These are phyloP conservation scores for Tricholoma sp. DNA, from an alignment of 768 basidiomycete species.

Conservation along the genomic window DNA sequence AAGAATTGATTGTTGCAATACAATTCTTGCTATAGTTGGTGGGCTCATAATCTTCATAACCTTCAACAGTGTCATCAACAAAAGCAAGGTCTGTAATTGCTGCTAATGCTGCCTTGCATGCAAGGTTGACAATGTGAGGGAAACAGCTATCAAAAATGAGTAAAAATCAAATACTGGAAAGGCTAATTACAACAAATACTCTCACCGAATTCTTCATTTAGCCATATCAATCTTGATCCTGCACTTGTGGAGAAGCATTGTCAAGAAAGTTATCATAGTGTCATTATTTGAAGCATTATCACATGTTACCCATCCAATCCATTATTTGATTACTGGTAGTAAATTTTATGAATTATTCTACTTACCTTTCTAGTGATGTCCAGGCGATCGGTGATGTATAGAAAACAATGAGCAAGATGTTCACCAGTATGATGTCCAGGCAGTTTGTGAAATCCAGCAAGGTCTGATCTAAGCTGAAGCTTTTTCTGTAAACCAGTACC, in stretches of 20 bases:
- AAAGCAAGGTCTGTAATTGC: neutral
- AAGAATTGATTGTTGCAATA: constrained; percentile 7
- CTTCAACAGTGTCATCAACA: constrained; percentile 2
- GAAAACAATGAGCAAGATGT: constrained; percentile 7
- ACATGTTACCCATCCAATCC: constrained; percentile 18
- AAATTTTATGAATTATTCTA: neutral
- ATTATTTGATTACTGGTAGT: neutral
- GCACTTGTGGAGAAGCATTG: neutral
- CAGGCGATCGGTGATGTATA: constrained; percentile 21
- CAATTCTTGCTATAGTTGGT: constrained; percentile 2
- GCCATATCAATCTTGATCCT: constrained; percentile 8
- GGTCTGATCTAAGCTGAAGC: constrained; percentile 4
- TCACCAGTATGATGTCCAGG: constrained; percentile 10
- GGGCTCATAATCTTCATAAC: neutral
- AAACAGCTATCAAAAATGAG: constrained; percentile 21
- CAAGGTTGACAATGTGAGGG: constrained; percentile 28
- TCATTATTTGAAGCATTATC: constrained; percentile 26
- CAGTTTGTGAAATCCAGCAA: constrained; percentile 6
- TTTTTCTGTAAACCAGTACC: neutral
- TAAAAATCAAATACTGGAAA: neutral
- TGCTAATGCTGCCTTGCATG: constrained; percentile 24
- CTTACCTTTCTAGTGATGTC: constrained; percentile 10
- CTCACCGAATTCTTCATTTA: constrained; percentile 12
- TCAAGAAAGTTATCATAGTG: neutral
- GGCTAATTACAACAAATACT: neutral